Evolutionary conservation across 495 filamentous ascomycete species (phyloP).

Genomic region (Lophium mytilinum): DNA sequence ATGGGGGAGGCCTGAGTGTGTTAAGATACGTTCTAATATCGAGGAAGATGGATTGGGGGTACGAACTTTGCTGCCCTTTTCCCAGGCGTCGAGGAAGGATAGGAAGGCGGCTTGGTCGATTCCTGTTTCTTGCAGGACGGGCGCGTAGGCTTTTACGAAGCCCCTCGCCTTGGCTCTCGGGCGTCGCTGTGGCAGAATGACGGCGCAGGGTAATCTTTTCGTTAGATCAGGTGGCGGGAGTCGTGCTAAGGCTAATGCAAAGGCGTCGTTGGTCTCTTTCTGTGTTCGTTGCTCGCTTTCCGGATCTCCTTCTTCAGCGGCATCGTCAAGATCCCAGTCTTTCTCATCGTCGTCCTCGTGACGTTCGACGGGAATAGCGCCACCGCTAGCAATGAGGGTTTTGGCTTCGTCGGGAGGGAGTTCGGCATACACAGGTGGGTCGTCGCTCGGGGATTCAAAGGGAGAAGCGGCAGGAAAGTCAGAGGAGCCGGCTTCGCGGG

Average conservation of each 20-base stretch:
- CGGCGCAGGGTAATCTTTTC: constrained; percentile 32
- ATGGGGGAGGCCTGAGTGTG: constrained; percentile 17
- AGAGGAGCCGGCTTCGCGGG: neutral
- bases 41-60: neutral
- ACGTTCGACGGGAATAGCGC: constrained; percentile 9
- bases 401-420: neutral
- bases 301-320: constrained; percentile 31
- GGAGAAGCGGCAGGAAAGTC: neutral
- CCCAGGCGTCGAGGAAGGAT: constrained; percentile 43
- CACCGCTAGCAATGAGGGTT: constrained; percentile 9
- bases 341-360: constrained; percentile 33
- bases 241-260: neutral
- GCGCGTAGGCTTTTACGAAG: constrained; percentile 47
- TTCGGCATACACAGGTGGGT: constrained; percentile 24
- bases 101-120: constrained; percentile 47
- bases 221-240: constrained; percentile 1
- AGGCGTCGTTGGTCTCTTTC: neutral
- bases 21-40: neutral
- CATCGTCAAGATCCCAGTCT: constrained; percentile 47
- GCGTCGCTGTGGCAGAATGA: constrained; percentile 45
- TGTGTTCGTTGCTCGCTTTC: neutral
- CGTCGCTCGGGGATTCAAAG: neutral
- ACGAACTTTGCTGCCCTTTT: constrained; percentile 32
- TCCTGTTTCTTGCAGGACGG: constrained; percentile 38
- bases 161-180: constrained; percentile 38